Conservation (phyloP, 164 flowering plant species). For the Umbilicus rupestris region DNA sequence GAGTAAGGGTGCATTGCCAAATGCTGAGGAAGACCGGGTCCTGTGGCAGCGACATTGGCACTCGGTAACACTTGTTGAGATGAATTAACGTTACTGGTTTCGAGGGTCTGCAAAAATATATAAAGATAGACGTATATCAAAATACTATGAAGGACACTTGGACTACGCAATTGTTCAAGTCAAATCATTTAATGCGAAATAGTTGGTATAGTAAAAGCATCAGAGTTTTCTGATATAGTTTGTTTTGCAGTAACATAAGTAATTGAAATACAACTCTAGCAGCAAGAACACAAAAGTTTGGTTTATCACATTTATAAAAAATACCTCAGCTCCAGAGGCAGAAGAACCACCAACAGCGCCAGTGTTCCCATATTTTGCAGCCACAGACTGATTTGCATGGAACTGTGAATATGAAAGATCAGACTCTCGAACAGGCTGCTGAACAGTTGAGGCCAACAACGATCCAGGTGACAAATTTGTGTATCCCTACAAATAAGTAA, state of each 20-base stretch:
- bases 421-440: constrained; percentile 53
- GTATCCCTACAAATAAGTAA: constrained; percentile 44
- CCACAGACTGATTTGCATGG: constrained; percentile 53
- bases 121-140: neutral
- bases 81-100: constrained; percentile 38
- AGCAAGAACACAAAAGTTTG: neutral
- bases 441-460: constrained; percentile 54
- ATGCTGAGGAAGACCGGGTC: constrained; percentile 72
- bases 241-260: neutral
- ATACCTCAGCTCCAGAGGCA: constrained; percentile 73
- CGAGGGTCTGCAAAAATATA: constrained; percentile 38
- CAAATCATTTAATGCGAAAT: neutral
- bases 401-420: constrained; percentile 72
- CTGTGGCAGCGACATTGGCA: constrained; percentile 42
- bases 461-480: constrained; percentile 56
- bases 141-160: neutral
- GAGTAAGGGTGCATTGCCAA: constrained; percentile 70
- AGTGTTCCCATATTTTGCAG: constrained; percentile 53
- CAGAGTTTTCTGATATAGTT: no score
- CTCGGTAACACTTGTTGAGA: constrained; percentile 50
- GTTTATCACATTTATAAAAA: neutral
- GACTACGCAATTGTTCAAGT: neutral
- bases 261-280: neutral
- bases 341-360: constrained; percentile 53
- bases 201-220: no score